phyloP scores from a whole-genome alignment of 257 asterid species.

The Misopates orontium region DNA sequence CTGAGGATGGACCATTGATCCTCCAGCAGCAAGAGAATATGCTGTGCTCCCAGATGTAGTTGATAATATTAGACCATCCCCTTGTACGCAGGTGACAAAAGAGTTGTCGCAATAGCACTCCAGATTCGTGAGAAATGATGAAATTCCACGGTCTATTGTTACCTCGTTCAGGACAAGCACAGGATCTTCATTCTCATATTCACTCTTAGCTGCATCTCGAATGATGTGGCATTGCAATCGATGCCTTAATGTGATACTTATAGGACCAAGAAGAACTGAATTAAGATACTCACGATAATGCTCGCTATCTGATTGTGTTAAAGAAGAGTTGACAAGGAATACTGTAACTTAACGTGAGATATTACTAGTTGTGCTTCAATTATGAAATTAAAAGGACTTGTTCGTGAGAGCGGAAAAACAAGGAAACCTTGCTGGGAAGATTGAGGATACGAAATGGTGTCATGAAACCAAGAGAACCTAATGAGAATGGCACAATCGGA shows the following conservation, averaged over 20 bases:
- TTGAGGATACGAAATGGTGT: slow-evolving; percentile 92
- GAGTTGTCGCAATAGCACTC: slow-evolving; percentile 90
- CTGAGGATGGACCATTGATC: slow-evolving; percentile 99
- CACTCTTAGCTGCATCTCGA: slow-evolving; percentile 78
- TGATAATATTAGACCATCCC: slow-evolving; percentile 89
- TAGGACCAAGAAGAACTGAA: slow-evolving; percentile 75
- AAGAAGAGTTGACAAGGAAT: slow-evolving; percentile 34
- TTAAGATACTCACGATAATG: slow-evolving; percentile 68
- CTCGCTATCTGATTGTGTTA: slow-evolving; percentile 77
- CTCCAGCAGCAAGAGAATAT: slow-evolving; percentile 98
- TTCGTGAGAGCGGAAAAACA: slow-evolving; percentile 18
- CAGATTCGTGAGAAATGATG: slow-evolving; percentile 86
- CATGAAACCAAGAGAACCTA: slow-evolving; percentile 99
- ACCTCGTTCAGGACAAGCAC: slow-evolving; percentile 89
- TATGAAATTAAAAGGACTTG: slow-evolving; percentile 15
- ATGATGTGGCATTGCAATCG: slow-evolving; percentile 90
- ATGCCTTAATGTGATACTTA: slow-evolving; percentile 83
- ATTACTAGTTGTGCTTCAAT: not conserved
- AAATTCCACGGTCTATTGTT: slow-evolving; percentile 93
- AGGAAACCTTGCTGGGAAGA: slow-evolving; percentile 5
- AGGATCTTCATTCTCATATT: slow-evolving; percentile 80
- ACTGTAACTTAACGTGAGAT: slow-evolving; percentile 1
- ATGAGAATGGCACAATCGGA: slow-evolving; percentile 92
- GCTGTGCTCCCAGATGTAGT: slow-evolving; percentile 99
- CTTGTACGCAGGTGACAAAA: slow-evolving; percentile 92